Conservation (phyloP, 305 asterid species). For the Fraxinus greggii region DNA sequence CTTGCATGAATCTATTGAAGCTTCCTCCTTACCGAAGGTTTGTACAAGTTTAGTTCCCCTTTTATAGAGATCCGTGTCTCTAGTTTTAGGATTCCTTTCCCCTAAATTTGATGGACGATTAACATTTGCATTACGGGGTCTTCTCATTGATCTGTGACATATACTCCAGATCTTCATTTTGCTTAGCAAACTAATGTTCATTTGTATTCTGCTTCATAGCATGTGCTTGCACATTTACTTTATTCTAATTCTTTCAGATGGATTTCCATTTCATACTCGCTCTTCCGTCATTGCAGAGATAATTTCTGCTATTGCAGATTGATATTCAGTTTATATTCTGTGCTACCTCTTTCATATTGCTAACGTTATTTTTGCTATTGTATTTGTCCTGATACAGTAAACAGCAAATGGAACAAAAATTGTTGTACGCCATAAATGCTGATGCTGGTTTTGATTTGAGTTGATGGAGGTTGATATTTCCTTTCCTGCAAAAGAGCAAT, state of each 20-base stretch:
- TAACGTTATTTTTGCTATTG: constrained; percentile 5
- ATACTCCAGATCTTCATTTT: background rate
- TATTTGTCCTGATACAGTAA: constrained; percentile 52
- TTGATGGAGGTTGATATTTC: constrained; percentile 33
- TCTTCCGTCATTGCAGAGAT: background rate
- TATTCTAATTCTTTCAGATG: background rate
- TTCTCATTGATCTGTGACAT: background rate
- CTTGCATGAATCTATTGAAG: constrained; percentile 97
- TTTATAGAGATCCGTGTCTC: background rate
- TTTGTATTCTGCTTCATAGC: background rate
- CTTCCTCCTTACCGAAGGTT: constrained; percentile 97
- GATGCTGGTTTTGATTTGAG: constrained; percentile 96
- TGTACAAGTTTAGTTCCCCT: constrained; percentile 16
- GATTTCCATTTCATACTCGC: background rate
- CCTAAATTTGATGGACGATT: background rate
- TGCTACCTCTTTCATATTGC: background rate
- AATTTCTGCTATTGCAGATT: background rate
- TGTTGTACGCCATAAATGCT: constrained; percentile 76
- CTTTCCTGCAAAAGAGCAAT: constrained; percentile 20
- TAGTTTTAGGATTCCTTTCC: background rate
- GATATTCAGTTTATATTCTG: background rate
- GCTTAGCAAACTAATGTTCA: background rate
- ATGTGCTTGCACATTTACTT: background rate
- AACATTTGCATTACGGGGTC: background rate
- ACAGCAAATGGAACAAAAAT: constrained; percentile 82